Base-by-base conservation (phyloP, 805 yeast genomes). In the Kuraishia borneana region DNA sequence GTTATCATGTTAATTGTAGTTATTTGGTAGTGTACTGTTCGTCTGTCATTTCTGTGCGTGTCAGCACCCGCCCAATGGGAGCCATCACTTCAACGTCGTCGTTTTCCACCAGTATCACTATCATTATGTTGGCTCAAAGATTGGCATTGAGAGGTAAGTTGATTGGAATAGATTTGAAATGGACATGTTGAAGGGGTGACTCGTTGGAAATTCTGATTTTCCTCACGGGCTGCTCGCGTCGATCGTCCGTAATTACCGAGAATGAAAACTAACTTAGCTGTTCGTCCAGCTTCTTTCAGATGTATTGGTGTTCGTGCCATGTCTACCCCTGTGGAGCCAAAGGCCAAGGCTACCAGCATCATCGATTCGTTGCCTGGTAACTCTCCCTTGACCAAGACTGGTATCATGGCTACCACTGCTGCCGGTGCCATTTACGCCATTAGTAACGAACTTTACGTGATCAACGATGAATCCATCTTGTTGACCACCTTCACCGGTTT, bases 361-460 rank as follows among this genome's bases (percentile, higher is more conserved):
- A 76, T 89, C 51, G 88, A 83, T 54, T 84, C 96, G 43, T 65
- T 92, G 48, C 98, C 98, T 60, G 96, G 96, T 59, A 80, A 74
- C 76, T 74, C 76, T 53, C 68, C 74, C 48, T 61, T 89, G 48
- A 75, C 96, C 46, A 92, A 92, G 76, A 85, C 96, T 42, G 96
- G 96, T 56, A 73, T 88, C 54, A 69, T 92, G 53, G 96, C 96
- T 52, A 88, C 98, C 36, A 74, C 89, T 41, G 76, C 95, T 41
- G 96, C 96, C 42, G 97, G 95, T 38, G 78, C 94, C 40, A 61
- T 89, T 47, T 92, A 87, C 65, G 96, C 95, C 45, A 79, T 92
- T 56, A 82, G 96, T 51, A 85, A 84, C 64, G 94, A 85, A 63
- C 71, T 92, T 48, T 80, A 88, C 64, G 83, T 92, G 47, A 70